A percentile compares a stretch with the other conserved stretches of the same genome.
Evolutionary conservation across 345 rosid species (phyloP).

Genomic region (Citrus sinensis): DNA sequence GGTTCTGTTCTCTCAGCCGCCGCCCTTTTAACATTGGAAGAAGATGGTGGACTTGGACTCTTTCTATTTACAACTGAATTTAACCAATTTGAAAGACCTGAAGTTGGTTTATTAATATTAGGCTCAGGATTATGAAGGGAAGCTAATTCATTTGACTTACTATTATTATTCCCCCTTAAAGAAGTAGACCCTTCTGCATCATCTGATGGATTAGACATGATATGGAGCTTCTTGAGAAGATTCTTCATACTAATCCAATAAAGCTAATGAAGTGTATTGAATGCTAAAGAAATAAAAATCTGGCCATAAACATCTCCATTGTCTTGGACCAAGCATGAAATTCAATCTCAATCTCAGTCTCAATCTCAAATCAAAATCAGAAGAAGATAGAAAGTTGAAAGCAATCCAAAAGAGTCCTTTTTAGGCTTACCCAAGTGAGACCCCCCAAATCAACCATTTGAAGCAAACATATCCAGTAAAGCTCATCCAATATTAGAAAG

Average conservation of each 20-base stretch:
- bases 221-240: conserved; percentile 83
- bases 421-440: conserved; percentile 3
- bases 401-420: conserved; percentile 18
- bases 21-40: conserved; percentile 49
- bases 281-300: conserved; percentile 52
- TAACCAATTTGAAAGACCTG: conserved; percentile 81
- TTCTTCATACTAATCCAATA: conserved; percentile 70
- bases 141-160: conserved; percentile 42
- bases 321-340: conserved; percentile 54
- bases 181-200: conserved; percentile 62
- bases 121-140: conserved; percentile 42
- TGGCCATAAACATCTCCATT: conserved; percentile 66
- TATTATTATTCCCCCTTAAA: conserved; percentile 31
- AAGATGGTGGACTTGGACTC: conserved; percentile 53
- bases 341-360: conserved; percentile 11
- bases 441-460: conserved; percentile 29
- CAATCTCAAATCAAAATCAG: neutral
- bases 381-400: conserved; percentile 10
- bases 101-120: conserved; percentile 41
- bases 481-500: conserved; percentile 21
- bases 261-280: conserved; percentile 16
- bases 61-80: conserved; percentile 64
- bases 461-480: conserved; percentile 27
- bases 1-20: conserved; percentile 40
- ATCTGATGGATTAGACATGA: conserved; percentile 57